Conservation (phyloP, 805 yeast species). For the Ogataea methylovora region DNA sequence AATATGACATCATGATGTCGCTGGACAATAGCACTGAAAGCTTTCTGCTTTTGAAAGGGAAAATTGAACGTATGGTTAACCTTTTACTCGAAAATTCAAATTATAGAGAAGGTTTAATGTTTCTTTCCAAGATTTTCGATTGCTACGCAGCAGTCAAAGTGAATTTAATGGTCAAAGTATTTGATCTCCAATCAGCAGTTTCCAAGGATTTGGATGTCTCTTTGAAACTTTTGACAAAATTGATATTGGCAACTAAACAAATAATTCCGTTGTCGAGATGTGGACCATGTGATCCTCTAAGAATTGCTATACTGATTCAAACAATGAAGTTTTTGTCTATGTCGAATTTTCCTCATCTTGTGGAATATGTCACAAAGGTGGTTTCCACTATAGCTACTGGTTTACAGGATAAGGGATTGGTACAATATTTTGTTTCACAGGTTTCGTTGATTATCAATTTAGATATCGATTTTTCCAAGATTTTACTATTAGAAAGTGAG, state of each 20-base stretch:
- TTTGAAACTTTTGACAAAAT: conserved; percentile 14
- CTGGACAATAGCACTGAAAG: not conserved
- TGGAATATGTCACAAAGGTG: conserved; percentile 15
- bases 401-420: conserved; percentile 20
- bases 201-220: conserved; percentile 5
- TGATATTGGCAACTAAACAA: conserved; percentile 9
- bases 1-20: conserved; percentile 15
- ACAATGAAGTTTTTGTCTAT: conserved; percentile 17
- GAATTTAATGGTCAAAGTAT: not conserved
- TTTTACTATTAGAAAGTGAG: no score
- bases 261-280: conserved; percentile 4
- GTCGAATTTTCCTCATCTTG: conserved; percentile 12
- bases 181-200: conserved; percentile 5
- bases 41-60: conserved; percentile 16
- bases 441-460: conserved; percentile 15
- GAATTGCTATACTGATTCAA: conserved; percentile 11
- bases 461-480: no score
- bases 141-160: conserved; percentile 8
- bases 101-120: conserved; percentile 9
- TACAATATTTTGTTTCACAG: conserved; percentile 21
- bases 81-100: conserved; percentile 14
- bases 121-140: conserved; percentile 12
- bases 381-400: conserved; percentile 15
- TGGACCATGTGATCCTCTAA: conserved; percentile 13
- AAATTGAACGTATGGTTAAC: conserved; percentile 28